A percentile compares a stretch with the other conserved stretches of the same genome.
phyloP scores from a whole-genome alignment of 176 grass and related monocot species.

The Zoysia japonica region DNA sequence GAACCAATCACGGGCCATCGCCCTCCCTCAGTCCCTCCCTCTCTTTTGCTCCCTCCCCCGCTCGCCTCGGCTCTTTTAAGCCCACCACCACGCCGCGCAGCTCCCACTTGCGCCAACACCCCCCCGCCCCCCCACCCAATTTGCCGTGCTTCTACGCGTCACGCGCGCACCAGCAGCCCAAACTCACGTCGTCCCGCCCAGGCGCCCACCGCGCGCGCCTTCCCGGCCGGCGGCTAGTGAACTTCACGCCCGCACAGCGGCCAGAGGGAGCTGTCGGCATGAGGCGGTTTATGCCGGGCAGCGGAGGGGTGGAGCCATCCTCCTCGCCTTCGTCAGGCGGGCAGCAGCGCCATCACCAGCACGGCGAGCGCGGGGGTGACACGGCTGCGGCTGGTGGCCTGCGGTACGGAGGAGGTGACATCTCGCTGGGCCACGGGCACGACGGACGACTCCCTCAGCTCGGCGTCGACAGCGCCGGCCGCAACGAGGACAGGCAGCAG shows the following conservation, averaged over 20 bases:
- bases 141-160: slow-evolving; percentile 29
- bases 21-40: background rate
- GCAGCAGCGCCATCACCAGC: background rate
- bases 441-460: background rate
- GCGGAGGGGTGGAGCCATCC: slow-evolving; percentile 41
- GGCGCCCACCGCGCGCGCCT: background rate
- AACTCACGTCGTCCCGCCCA: background rate
- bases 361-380: slow-evolving; percentile 14
- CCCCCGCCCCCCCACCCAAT: background rate
- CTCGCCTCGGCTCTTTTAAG: background rate
- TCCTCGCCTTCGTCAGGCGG: slow-evolving; percentile 54
- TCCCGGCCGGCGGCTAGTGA: no score
- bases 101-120: slow-evolving; percentile 28
- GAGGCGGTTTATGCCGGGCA: slow-evolving; percentile 58
- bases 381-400: background rate
- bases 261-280: background rate
- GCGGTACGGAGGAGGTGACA: slow-evolving; percentile 35
- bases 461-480: background rate
- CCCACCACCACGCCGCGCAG: slow-evolving; percentile 1
- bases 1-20: slow-evolving; percentile 45
- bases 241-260: background rate
- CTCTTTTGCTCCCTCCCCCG: background rate
- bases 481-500: slow-evolving; percentile 10
- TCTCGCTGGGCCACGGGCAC: slow-evolving; percentile 41
- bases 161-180: background rate